These are phyloP conservation scores for Herpotrichia juniperi DNA, from an alignment of 2,329 filamentous ascomycete species.

Conservation along the genomic window DNA sequence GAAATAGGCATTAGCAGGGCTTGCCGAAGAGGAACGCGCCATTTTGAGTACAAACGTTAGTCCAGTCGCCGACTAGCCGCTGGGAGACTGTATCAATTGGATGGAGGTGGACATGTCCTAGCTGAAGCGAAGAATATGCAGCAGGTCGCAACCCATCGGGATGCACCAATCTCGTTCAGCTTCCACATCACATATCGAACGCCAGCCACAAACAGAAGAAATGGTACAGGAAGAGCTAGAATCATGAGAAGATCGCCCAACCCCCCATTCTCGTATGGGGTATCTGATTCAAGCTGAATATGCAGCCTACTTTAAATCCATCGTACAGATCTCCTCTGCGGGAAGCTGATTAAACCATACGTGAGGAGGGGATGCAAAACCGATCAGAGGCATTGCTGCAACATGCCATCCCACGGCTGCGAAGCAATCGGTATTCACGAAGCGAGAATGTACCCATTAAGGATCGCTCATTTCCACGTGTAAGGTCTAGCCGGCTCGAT, in stretches of 20 bases:
- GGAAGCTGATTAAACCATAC: not conserved
- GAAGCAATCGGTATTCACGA: too few species aligned
- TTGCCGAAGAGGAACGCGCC: not conserved
- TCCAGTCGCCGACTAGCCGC: not conserved
- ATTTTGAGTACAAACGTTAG: not conserved
- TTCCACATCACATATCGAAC: conserved; percentile 3
- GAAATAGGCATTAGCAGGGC: not conserved
- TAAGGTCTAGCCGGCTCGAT: too few species aligned
- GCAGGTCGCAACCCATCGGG: not conserved
- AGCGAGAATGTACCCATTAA: too few species aligned
- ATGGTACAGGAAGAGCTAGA: not conserved
- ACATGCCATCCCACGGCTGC: too few species aligned
- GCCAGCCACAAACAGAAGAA: conserved; percentile 8
- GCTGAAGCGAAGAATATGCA: not conserved
- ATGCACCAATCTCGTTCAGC: conserved; percentile 11
- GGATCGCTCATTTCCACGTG: too few species aligned
- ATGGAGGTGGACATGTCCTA: not conserved
- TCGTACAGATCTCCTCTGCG: not conserved
- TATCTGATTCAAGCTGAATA: too few species aligned
- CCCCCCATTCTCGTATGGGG: too few species aligned
- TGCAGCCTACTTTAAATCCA: not conserved
- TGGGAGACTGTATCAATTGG: not conserved
- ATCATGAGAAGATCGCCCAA: not conserved
- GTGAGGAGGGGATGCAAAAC: not conserved
- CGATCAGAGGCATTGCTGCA: too few species aligned